These are phyloP conservation scores for Botrytis squamosa DNA, from an alignment of 2,329 filamentous ascomycete genomes.

Conservation along the genomic window DNA sequence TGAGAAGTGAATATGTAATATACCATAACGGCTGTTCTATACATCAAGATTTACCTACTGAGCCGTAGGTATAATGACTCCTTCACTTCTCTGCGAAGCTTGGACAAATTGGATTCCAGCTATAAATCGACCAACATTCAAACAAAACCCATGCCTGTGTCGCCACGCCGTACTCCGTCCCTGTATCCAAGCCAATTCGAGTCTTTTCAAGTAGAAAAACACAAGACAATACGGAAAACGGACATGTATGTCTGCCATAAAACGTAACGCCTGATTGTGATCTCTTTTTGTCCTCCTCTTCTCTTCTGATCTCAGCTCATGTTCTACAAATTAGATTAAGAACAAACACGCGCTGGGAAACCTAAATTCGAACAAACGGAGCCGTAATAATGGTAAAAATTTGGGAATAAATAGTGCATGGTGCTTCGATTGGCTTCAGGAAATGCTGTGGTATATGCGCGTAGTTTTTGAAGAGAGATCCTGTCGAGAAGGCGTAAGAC, in stretches of 20 bases:
- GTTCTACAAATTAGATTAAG: not conserved
- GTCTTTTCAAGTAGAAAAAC: not conserved
- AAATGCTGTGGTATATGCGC: not conserved
- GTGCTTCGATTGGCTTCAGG: not conserved
- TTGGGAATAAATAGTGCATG: not conserved
- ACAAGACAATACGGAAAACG: not conserved
- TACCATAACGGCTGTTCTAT: not conserved
- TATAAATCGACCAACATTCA: not conserved
- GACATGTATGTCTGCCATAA: not conserved
- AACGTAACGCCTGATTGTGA: not conserved
- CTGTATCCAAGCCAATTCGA: not conserved
- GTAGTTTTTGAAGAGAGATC: not conserved
- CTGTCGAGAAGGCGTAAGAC: not conserved
- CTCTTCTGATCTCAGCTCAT: not conserved
- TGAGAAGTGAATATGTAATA: not conserved
- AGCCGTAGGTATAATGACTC: not conserved
- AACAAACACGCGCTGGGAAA: not conserved
- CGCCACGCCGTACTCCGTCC: constrained; percentile 6
- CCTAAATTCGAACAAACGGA: not conserved
- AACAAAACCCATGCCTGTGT: not conserved
- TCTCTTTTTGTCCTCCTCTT: not conserved
- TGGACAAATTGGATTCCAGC: not conserved
- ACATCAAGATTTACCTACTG: not conserved
- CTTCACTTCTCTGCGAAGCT: not conserved
- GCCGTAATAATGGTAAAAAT: not conserved